Evolutionary conservation across 2,329 filamentous ascomycete species (phyloP).

Genomic region (Trichoderma koningiopsis): DNA sequence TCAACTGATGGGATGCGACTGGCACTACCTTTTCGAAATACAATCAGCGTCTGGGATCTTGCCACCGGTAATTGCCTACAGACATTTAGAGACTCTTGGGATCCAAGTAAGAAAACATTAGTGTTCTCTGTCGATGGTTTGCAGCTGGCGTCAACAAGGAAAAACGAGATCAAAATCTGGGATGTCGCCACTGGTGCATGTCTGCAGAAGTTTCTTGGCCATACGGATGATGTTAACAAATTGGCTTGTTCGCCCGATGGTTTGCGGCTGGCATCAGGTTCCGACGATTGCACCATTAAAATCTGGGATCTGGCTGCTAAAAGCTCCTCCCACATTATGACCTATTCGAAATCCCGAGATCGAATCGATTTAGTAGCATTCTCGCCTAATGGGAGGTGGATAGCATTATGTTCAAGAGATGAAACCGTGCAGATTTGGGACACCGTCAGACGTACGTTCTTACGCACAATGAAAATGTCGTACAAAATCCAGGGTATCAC

Average conservation of each 20-base stretch:
- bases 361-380: background rate
- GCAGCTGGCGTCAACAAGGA: background rate
- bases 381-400: background rate
- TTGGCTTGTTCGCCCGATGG: background rate
- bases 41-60: background rate
- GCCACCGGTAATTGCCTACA: background rate
- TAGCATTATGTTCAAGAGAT: background rate
- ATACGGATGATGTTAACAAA: background rate
- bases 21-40: no score
- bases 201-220: background rate
- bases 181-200: background rate
- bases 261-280: background rate
- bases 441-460: background rate
- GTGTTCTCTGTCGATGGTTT: background rate
- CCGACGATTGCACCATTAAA: background rate
- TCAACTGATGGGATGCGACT: background rate
- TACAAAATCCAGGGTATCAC: background rate
- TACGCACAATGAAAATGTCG: background rate
- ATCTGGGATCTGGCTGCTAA: background rate
- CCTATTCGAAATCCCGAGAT: background rate
- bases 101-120: accelerated
- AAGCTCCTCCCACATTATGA: background rate
- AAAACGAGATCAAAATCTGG: background rate
- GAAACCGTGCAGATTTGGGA: background rate
- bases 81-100: background rate